Percentiles rank a stretch among this genome's conserved stretches.
These are phyloP conservation scores for Crithidia fasciculata DNA, from an alignment of 208 protist species.

Conservation along the genomic window DNA sequence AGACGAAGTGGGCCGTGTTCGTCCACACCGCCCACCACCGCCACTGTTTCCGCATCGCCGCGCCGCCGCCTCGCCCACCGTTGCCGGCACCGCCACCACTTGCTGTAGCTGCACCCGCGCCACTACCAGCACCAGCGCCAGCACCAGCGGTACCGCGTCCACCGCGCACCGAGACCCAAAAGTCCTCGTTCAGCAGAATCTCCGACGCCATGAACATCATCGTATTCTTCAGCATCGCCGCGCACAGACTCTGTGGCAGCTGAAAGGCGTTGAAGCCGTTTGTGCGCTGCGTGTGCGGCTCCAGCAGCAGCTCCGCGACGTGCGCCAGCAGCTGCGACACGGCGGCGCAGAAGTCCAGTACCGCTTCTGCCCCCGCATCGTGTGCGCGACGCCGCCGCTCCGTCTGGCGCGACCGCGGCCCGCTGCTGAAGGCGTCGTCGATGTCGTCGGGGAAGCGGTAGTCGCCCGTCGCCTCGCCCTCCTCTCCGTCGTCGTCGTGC, in stretches of 20 bases:
- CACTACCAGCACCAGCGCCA: neutral
- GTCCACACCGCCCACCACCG: slow-evolving; percentile 42
- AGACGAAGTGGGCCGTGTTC: slow-evolving; percentile 31
- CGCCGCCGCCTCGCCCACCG: neutral
- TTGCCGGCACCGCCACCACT: neutral
- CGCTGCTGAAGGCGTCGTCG: slow-evolving; percentile 13
- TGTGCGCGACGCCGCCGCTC: slow-evolving; percentile 2
- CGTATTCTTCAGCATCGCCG: slow-evolving; percentile 25
- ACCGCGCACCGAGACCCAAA: slow-evolving; percentile 13
- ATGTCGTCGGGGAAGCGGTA: slow-evolving; percentile 8
- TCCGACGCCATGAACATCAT: slow-evolving; percentile 29
- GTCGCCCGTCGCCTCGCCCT: slow-evolving; percentile 16
- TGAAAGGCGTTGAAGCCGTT: slow-evolving; percentile 18
- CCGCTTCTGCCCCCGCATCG: neutral
- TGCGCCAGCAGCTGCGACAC: slow-evolving; percentile 34
- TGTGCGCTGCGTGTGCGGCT: slow-evolving; percentile 24
- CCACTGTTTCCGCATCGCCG: slow-evolving; percentile 34
- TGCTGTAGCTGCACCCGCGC: neutral
- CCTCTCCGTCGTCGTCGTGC: neutral
- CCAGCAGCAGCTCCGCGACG: slow-evolving; percentile 37
- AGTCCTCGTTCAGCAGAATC: slow-evolving; percentile 22
- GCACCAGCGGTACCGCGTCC: neutral
- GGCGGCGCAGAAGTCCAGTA: slow-evolving; percentile 20
- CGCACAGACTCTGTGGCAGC: slow-evolving; percentile 25
- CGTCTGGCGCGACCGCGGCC: neutral